Evolutionary conservation across 768 basidiomycete genomes (phyloP).

Genomic region (Clitopilus hobsonii): DNA sequence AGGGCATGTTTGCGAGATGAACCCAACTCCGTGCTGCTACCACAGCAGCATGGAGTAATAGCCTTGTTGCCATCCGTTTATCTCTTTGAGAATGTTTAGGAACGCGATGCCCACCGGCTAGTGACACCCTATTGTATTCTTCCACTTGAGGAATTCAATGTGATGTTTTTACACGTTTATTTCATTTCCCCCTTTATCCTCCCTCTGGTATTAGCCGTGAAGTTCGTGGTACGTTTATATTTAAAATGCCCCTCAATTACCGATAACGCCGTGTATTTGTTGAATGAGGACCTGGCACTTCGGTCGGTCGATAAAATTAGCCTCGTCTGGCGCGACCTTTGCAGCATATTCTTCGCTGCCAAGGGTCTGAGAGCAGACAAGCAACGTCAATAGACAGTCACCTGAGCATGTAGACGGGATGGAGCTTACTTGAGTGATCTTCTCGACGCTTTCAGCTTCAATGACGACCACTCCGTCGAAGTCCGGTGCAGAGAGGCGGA

Average conservation of each 20-base stretch:
- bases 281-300: constrained; percentile 8
- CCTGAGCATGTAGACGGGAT: neutral
- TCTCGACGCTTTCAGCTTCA: constrained; percentile 27
- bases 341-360: constrained; percentile 5
- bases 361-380: constrained; percentile 8
- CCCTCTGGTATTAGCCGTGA: neutral
- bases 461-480: constrained; percentile 25
- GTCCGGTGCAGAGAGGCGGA: constrained; percentile 14
- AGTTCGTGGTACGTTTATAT: neutral
- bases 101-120: neutral
- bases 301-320: constrained; percentile 17
- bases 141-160: no score
- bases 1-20: neutral
- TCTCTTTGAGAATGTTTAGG: neutral
- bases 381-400: neutral
- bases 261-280: neutral
- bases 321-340: constrained; percentile 3
- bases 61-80: neutral
- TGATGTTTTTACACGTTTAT: no score
- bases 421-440: constrained; percentile 21
- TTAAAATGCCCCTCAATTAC: neutral
- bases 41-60: neutral
- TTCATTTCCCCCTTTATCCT: neutral
- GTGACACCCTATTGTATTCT: no score
- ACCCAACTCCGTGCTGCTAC: neutral